Base-by-base conservation (phyloP, 495 filamentous ascomycete species). In the Aspergillus haitiensis region DNA sequence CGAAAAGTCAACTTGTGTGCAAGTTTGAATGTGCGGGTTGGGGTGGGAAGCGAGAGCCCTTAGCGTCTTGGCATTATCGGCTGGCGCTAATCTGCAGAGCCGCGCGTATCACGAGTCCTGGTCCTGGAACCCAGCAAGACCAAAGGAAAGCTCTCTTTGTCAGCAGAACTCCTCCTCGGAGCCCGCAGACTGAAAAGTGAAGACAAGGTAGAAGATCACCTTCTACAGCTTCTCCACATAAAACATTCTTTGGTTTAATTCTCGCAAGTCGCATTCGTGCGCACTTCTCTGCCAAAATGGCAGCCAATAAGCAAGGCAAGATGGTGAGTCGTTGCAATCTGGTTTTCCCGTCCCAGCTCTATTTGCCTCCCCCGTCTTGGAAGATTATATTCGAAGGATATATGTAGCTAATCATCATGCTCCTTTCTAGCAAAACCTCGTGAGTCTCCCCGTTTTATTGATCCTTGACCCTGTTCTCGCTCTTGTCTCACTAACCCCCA, bases 281-380 rank as follows among this genome's bases (percentile, higher is more conserved):
- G 81, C 80, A 75, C 68, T 72, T 52, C 39, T 71, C 67, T 64
- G 77, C 70, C 74, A 88, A 75, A 78, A 93, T 96, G 88, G 86
- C 88, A 64, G 68, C 82, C 55, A 97, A 97, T 83, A 95, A 95
- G 74, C 91, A 96, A 72, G 94, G 94, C 74, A 97, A 97, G 83
- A 98, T 98, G 94, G 94, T 98, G 81, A 87, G 92, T 75, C 37
- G 16, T 42, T 64, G 63, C 62, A 57, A 70, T 68, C 63, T 75
- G 56, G 59, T 58, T 63, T 61, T 53, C 61, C 52, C 59, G 21
- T 57, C 58, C 58, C 59, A 61, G 77, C 71, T 72, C 40, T 39
- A 35, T 44, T 55, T 21, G 9, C 5, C 42, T 37, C 27, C 42
- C 6, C 27, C n/a, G 6, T 45, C 32, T 45, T 47, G 18, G 10